Conservation (phyloP, 352 stramenopile species). For the Phytophthora melonis region DNA sequence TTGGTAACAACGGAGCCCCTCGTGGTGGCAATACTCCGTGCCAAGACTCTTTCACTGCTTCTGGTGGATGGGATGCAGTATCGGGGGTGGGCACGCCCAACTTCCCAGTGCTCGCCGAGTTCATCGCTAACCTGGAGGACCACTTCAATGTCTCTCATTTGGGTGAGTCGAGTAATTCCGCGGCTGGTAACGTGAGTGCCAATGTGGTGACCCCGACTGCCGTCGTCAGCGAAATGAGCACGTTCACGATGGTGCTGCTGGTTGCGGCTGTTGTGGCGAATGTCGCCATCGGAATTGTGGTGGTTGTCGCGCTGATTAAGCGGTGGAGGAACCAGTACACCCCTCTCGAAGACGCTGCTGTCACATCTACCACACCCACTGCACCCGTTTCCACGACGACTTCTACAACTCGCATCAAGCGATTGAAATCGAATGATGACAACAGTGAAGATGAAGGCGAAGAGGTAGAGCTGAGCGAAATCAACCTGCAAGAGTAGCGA, state of each 20-base stretch:
- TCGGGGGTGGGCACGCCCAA: conserved; percentile 90
- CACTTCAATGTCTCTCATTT: conserved; percentile 55
- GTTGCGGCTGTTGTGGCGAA: conserved; percentile 42
- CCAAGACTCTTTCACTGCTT: conserved; percentile 82
- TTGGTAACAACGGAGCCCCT: conserved; percentile 82
- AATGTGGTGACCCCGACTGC: conserved; percentile 19
- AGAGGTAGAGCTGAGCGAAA: conserved; percentile 59
- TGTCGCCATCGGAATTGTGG: conserved; percentile 42
- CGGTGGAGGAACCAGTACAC: conserved; percentile 70
- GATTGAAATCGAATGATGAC: conserved; percentile 37
- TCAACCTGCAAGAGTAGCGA: conserved; percentile 56
- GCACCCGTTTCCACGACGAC: conserved; percentile 25
- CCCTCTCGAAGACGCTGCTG: conserved; percentile 42
- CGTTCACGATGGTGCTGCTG: conserved; percentile 51
- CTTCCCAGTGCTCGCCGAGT: conserved; percentile 72
- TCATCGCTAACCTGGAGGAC: conserved; percentile 61
- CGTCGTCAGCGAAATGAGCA: conserved; percentile 30
- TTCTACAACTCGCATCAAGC: conserved; percentile 15
- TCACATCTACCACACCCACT: conserved; percentile 20
- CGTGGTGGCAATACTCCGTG: conserved; percentile 62
- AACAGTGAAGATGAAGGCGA: conserved; percentile 28
- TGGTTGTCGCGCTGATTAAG: conserved; percentile 53
- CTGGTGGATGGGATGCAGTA: conserved; percentile 88
- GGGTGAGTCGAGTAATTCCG: conserved; percentile 14
- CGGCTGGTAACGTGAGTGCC: conserved; percentile 11